Evolutionary conservation across 352 stramenopile genomes (phyloP).

Genomic region (Phytophthora quininea): DNA sequence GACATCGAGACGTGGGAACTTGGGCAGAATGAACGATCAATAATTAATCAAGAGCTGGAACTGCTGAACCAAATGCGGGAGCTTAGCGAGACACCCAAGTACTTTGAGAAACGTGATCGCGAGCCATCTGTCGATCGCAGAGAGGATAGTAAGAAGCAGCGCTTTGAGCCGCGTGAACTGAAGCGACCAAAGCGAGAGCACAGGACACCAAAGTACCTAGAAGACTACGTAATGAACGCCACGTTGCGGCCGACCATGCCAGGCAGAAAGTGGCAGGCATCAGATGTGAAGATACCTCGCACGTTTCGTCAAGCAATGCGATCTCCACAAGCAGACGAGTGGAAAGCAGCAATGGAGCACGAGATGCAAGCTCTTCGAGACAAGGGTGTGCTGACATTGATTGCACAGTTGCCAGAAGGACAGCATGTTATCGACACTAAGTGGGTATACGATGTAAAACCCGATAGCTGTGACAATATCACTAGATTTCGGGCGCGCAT

Average conservation of each 20-base stretch:
- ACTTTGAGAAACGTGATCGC: not conserved
- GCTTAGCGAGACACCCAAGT: slow-evolving; percentile 1
- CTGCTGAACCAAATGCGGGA: not conserved
- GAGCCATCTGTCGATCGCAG: not conserved
- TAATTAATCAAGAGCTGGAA: not conserved
- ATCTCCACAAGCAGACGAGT: not conserved
- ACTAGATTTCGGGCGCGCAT: not conserved
- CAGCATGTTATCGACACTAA: slow-evolving; percentile 5
- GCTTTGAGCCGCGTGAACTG: slow-evolving; percentile 4
- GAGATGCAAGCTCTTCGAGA: not conserved
- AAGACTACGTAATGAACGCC: slow-evolving; percentile 9
- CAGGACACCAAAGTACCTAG: slow-evolving; percentile 5
- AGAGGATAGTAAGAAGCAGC: slow-evolving; percentile 5
- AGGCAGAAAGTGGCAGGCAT: slow-evolving; percentile 1
- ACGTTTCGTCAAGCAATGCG: not conserved
- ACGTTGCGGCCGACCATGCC: not conserved
- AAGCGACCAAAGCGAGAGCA: slow-evolving; percentile 2
- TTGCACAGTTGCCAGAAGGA: slow-evolving; percentile 1
- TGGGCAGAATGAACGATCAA: not conserved
- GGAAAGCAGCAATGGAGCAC: not conserved
- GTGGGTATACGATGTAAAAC: slow-evolving; percentile 7
- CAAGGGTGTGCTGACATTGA: not conserved
- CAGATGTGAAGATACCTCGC: not conserved
- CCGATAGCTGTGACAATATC: not conserved
- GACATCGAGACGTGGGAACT: slow-evolving; percentile 7